Evolutionary conservation across 371 early-diverging fungal species (phyloP), one percentile per base, ranked within the genome.

Genomic region (Mucor mucedo): DNA sequence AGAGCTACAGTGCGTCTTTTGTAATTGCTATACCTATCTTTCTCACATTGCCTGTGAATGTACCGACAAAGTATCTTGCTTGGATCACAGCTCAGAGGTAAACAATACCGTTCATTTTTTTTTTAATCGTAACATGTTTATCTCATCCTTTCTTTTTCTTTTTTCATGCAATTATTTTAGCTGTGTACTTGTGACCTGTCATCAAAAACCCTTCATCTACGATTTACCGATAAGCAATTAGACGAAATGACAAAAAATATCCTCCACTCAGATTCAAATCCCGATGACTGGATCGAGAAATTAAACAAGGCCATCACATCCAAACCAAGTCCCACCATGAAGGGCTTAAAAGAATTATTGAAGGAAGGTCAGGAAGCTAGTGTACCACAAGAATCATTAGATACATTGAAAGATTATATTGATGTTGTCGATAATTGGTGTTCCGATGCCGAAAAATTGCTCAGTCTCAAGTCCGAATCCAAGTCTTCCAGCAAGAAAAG

Each of bases 1-100:
- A 14, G 85, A 90, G 60, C 75, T 86, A 30, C 91, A 91, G 66
- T 94, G 93, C 57, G 63, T 65, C 14, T 71, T 79, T 28, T 95
- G 93, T 74, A 89, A 91, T 60, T 76, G 82, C 13, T 95, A 88
- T 60, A 82, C 87, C 52, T 91, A 88, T 68, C 71, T 91, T 13
- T 92, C 92, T 0, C 83, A 82, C 6, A 75, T 93, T 13, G 66
- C 75, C 3, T 93, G 93, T 64, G 69, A 63, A 49, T 91, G 93
- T 72, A 82, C 81, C 10, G 69, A 76, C 28, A 84, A 83, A 50
- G 85, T 90, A n/a, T 68, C 76, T 13, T 92, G 92, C 53, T 62
- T 84, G 5, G 82, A 82, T 5, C 93, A 92, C 68, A 74, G 76
- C 14, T 60, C 76, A 9, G 84, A 87, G 76, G 87, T 86, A 80